Conservation (phyloP, 371 early-diverging fungal species). For the Circinella umbellata region DNA sequence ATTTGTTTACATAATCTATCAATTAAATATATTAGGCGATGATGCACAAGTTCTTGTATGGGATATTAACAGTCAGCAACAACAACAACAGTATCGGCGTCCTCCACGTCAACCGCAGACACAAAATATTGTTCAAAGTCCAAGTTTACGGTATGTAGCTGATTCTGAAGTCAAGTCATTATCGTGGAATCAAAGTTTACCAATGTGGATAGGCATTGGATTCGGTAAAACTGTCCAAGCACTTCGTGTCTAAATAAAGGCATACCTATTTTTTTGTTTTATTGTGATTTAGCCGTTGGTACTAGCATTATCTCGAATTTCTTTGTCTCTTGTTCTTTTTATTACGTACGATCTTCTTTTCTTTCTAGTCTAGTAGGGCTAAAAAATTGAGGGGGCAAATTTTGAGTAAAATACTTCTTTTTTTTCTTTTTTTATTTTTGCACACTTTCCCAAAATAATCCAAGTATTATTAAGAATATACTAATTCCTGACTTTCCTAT, state of each 20-base stretch:
- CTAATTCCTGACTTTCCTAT: no score
- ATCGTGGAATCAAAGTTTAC: constrained; percentile 60
- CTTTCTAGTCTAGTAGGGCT: neutral
- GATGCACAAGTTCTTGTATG: constrained; percentile 78
- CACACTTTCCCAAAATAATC: neutral
- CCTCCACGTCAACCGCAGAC: constrained; percentile 14
- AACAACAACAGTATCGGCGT: neutral
- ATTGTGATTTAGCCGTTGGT: neutral
- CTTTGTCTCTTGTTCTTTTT: neutral
- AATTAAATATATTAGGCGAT: constrained; percentile 50
- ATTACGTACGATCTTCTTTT: neutral
- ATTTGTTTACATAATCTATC: no score
- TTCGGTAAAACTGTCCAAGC: constrained; percentile 61
- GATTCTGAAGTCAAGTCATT: constrained; percentile 67
- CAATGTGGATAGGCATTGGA: constrained; percentile 73
- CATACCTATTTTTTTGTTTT: neutral
- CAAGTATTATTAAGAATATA: no score
- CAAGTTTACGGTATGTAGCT: constrained; percentile 65
- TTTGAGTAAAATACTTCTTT: no score
- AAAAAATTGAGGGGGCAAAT: neutral
- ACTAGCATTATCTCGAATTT: neutral
- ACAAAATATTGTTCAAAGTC: constrained; percentile 48
- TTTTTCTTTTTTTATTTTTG: no score
- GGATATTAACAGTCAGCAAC: constrained; percentile 59
- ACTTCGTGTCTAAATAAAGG: constrained; percentile 34